These are phyloP conservation scores for Chlorella variabilis DNA, from an alignment of 163 green algal genomes.

Conservation along the genomic window DNA sequence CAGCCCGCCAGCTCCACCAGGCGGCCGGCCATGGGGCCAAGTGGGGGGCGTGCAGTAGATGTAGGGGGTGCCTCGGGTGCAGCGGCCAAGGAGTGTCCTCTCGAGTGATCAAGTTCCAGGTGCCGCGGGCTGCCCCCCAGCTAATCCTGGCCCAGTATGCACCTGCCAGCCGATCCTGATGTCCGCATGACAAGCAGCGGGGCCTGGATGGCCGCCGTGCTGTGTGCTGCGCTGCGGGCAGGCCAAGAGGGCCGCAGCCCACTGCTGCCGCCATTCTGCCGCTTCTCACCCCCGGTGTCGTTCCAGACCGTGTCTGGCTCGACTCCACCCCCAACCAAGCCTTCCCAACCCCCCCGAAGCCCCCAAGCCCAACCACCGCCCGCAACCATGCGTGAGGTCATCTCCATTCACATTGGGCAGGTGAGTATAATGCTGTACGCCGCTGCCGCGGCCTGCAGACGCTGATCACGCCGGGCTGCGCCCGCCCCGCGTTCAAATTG, in stretches of 20 bases:
- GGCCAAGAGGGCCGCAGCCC: no score
- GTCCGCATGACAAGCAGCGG: no score
- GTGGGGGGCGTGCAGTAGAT: neutral
- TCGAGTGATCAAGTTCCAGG: neutral
- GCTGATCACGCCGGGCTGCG: neutral
- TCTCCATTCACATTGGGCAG: slow-evolving; percentile 97
- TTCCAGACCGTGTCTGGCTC: slow-evolving; percentile 34
- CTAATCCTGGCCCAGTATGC: no score
- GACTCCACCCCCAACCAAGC: slow-evolving; percentile 14
- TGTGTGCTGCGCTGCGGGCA: no score
- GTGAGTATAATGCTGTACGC: slow-evolving; percentile 50
- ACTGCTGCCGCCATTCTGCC: neutral
- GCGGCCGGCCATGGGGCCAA: slow-evolving; percentile 16
- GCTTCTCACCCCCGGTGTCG: slow-evolving; percentile 2
- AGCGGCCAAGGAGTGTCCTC: neutral
- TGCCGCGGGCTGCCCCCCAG: no score
- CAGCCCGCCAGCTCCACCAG: slow-evolving; percentile 23
- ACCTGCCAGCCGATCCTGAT: no score
- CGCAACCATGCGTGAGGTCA: slow-evolving; percentile 87
- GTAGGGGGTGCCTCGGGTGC: neutral
- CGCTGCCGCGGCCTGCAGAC: neutral
- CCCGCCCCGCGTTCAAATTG: neutral
- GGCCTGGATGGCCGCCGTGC: no score
- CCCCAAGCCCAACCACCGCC: neutral
- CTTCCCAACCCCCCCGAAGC: no score